Conservation (phyloP, 2,329 filamentous ascomycete species). For the Ramichloridium luteum region DNA sequence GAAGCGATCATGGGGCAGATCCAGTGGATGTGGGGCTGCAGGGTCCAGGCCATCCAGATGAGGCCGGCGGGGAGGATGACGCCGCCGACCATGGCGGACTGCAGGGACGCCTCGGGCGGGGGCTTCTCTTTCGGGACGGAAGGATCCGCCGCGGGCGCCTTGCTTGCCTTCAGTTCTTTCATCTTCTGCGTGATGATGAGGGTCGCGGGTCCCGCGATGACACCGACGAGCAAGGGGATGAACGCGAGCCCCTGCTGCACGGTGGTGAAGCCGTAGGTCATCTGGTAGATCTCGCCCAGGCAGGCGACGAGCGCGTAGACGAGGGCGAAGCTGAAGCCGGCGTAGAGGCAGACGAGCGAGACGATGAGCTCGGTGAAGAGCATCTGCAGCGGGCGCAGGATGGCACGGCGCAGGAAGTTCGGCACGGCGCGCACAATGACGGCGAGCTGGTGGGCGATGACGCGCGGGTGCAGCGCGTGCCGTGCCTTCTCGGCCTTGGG, state of each 20-base stretch:
- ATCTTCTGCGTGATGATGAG: conserved; percentile 30
- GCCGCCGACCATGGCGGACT: conserved; percentile 47
- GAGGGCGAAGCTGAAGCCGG: conserved; percentile 23
- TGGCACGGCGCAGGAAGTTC: not conserved
- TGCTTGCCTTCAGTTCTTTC: conserved; percentile 1
- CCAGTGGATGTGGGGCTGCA: not conserved
- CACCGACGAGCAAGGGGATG: conserved; percentile 54
- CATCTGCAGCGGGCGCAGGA: conserved; percentile 11
- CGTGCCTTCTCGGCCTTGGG: conserved; percentile 27
- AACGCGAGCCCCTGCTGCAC: conserved; percentile 43
- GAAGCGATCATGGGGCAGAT: conserved; percentile 2
- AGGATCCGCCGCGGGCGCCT: not conserved
- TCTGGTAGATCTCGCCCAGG: conserved; percentile 13
- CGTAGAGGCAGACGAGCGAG: conserved; percentile 23
- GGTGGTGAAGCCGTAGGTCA: conserved; percentile 8
- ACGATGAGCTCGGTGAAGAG: conserved; percentile 27
- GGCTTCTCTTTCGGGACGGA: conserved; percentile 38
- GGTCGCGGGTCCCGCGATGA: conserved; percentile 44
- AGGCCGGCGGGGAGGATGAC: conserved; percentile 50
- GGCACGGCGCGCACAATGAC: not conserved
- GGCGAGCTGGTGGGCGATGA: too few species aligned
- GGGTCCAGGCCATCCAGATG: conserved; percentile 33
- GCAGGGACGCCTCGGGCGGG: conserved; percentile 52
- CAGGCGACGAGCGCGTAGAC: conserved; percentile 27
- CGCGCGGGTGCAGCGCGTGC: conserved; percentile 20